These are phyloP conservation scores for Kickxella alabastrina DNA, from an alignment of 192 early-diverging fungal species.

Conservation along the genomic window DNA sequence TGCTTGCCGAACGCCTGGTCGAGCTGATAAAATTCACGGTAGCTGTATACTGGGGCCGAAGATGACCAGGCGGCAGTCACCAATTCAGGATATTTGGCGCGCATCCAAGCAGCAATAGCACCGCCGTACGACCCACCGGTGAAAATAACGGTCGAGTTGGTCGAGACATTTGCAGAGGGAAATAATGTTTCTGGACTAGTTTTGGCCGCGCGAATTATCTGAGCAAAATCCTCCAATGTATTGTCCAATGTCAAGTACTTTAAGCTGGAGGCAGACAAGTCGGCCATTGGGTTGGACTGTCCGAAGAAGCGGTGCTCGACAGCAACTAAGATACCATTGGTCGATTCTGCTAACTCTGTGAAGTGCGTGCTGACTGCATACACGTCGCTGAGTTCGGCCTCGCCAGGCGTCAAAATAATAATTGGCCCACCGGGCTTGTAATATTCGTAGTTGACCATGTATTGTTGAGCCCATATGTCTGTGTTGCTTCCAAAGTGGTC, in stretches of 20 bases:
- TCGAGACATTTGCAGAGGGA: not conserved
- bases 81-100: slow-evolving; percentile 54
- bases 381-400: slow-evolving; percentile 1
- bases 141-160: slow-evolving; percentile 53
- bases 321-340: slow-evolving; percentile 50
- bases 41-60: slow-evolving; percentile 61
- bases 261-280: slow-evolving; percentile 15
- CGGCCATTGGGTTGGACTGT: slow-evolving; percentile 32
- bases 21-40: slow-evolving; percentile 55
- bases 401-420: slow-evolving; percentile 13
- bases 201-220: slow-evolving; percentile 10
- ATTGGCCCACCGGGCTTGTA: slow-evolving; percentile 23
- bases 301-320: slow-evolving; percentile 61
- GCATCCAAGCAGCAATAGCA: slow-evolving; percentile 68
- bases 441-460: slow-evolving; percentile 13
- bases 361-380: slow-evolving; percentile 8
- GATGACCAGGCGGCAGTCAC: slow-evolving; percentile 60
- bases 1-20: slow-evolving; percentile 36
- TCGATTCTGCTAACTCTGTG: slow-evolving; percentile 41
- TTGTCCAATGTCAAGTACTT: slow-evolving; percentile 16
- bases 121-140: slow-evolving; percentile 69
- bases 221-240: slow-evolving; percentile 12
- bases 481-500: slow-evolving; percentile 19
- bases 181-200: not conserved
- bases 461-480: slow-evolving; percentile 12